A percentile compares a stretch with the other conserved stretches of the same genome.
These are phyloP conservation scores for Verticillium isaacii DNA, from an alignment of 2,329 filamentous ascomycete species.

Conservation along the genomic window DNA sequence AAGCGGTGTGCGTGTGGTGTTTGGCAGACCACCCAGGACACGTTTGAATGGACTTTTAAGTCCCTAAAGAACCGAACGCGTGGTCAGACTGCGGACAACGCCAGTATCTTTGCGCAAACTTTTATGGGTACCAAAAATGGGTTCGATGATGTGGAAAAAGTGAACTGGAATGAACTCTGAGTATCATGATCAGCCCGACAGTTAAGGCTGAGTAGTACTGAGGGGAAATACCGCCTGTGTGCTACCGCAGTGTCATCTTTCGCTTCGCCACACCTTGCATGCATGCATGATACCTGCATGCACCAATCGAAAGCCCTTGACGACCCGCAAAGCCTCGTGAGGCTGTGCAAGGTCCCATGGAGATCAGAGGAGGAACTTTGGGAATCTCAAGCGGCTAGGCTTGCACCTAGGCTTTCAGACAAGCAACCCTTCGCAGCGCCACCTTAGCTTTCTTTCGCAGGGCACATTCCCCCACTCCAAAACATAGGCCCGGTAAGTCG, in stretches of 20 bases:
- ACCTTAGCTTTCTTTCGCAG: too few species aligned
- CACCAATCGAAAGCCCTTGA: neutral
- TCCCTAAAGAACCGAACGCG: too few species aligned
- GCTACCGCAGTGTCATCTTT: neutral
- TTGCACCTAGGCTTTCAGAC: neutral
- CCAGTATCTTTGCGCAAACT: too few species aligned
- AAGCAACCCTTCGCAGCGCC: too few species aligned
- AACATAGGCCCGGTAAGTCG: too few species aligned
- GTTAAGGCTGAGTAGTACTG: neutral
- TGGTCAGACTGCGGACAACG: too few species aligned
- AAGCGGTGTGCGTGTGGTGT: neutral
- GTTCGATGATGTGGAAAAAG: too few species aligned
- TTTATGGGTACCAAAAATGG: too few species aligned
- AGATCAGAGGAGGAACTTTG: neutral
- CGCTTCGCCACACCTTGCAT: neutral
- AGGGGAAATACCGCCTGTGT: neutral
- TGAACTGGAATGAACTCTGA: too few species aligned
- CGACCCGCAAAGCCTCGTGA: neutral
- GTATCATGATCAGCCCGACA: neutral
- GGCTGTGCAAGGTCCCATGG: neutral
- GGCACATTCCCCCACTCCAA: too few species aligned
- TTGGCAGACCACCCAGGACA: neutral
- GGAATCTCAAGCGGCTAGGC: neutral
- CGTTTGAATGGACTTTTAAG: too few species aligned
- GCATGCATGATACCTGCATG: neutral